Evolutionary conservation across 257 asterid genomes (phyloP).

Genomic region (Jacaranda mimosifolia): DNA sequence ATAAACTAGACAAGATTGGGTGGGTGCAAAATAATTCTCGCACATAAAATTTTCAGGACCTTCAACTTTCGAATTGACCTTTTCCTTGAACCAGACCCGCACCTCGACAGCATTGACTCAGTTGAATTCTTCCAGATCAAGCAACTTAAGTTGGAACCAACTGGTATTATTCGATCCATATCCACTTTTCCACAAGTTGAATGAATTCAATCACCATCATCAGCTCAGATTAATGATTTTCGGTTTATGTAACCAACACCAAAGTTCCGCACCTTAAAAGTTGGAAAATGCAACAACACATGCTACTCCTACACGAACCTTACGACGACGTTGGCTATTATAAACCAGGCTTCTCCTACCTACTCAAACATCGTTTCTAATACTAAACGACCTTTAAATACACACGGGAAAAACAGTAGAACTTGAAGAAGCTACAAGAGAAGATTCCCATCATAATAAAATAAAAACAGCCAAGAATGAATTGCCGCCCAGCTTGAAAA

Average conservation of each 20-base stretch:
- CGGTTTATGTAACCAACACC: background rate
- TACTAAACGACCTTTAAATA: constrained; percentile 29
- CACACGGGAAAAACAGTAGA: constrained; percentile 15
- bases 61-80: no score
- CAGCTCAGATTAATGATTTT: background rate
- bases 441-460: constrained; percentile 14
- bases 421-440: constrained; percentile 18
- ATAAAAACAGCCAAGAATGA: constrained; percentile 86
- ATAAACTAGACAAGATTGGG: no score
- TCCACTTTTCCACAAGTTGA: no score
- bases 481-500: constrained; percentile 70
- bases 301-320: constrained; percentile 13
- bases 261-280: background rate
- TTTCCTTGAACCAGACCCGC: no score
- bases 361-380: constrained; percentile 24
- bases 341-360: background rate
- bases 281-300: constrained; percentile 4
- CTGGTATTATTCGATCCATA: no score
- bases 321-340: background rate
- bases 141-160: no score
- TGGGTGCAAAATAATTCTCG: no score
- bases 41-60: no score
- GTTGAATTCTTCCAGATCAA: no score
- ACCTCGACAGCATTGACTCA: no score
- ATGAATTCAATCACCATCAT: background rate